These are phyloP conservation scores for Penicillium sp. DNA, from an alignment of 2,329 filamentous ascomycete genomes.

Conservation along the genomic window DNA sequence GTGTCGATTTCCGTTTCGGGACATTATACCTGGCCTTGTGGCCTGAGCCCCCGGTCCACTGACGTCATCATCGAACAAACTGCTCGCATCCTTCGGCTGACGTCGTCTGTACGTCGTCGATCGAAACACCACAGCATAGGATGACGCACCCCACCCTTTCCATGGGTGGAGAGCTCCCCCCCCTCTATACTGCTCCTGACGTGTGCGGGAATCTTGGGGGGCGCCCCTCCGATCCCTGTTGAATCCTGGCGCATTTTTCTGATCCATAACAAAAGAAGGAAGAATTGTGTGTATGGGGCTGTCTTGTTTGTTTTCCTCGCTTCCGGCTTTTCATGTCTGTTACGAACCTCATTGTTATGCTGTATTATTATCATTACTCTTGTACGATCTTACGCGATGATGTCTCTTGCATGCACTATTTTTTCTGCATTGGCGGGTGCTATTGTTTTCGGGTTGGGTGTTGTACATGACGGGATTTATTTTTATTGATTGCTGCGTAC, in stretches of 20 bases:
- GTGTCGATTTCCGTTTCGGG: slow-evolving; percentile 12
- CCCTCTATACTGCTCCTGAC: slow-evolving; percentile 11
- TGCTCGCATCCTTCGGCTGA: slow-evolving; percentile 9
- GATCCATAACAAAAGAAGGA: slow-evolving; percentile 3
- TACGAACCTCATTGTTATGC: slow-evolving; percentile 18
- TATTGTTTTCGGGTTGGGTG: slow-evolving; percentile 8
- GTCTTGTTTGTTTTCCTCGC: slow-evolving; percentile 16
- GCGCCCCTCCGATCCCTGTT: slow-evolving; percentile 11
- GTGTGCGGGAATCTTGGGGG: slow-evolving; percentile 17
- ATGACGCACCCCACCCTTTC: slow-evolving; percentile 15
- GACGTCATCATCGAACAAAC: slow-evolving; percentile 11
- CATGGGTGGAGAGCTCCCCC: neutral
- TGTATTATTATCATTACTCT: slow-evolving; percentile 21
- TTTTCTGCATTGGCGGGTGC: slow-evolving; percentile 22
- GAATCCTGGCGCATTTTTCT: slow-evolving; percentile 9
- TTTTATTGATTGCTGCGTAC: neutral
- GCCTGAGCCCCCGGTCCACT: slow-evolving; percentile 14
- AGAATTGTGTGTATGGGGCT: slow-evolving; percentile 11
- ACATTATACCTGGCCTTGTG: slow-evolving; percentile 12
- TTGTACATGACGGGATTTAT: slow-evolving; percentile 6
- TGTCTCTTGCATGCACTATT: slow-evolving; percentile 17
- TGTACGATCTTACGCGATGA: slow-evolving; percentile 24
- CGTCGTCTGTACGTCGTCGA: slow-evolving; percentile 21
- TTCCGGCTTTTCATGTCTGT: slow-evolving; percentile 22
- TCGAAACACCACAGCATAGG: slow-evolving; percentile 10